These are phyloP conservation scores for Bryoerythrophyllum caledonicum DNA, from an alignment of 225 moss, liverwort and hornwort species.

Conservation along the genomic window DNA sequence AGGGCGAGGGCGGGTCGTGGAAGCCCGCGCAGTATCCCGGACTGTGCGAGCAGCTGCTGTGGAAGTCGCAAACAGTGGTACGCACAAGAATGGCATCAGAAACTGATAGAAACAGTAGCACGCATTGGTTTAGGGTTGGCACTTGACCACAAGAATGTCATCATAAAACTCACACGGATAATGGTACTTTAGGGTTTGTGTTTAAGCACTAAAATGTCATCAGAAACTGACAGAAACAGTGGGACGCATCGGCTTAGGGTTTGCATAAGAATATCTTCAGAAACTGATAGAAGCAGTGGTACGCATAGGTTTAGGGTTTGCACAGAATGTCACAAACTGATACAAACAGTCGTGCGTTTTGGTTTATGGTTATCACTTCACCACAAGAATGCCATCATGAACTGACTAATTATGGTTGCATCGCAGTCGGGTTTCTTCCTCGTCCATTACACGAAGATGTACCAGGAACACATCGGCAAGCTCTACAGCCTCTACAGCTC, in stretches of 20 bases:
- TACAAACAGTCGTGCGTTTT: too few species aligned
- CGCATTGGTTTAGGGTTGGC: too few species aligned
- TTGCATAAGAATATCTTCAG: too few species aligned
- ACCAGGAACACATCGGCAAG: constrained; percentile 53
- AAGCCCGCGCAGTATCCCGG: constrained; percentile 71
- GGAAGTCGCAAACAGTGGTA: constrained; percentile 94
- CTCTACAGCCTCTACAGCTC: constrained; percentile 48
- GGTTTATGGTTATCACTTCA: too few species aligned
- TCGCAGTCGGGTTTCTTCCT: constrained; percentile 60
- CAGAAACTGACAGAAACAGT: too few species aligned
- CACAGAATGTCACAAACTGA: too few species aligned
- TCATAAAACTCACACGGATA: background rate
- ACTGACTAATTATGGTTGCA: constrained; percentile 2
- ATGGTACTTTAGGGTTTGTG: background rate
- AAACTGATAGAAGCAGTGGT: too few species aligned
- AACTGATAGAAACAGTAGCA: too few species aligned
- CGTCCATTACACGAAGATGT: constrained; percentile 41
- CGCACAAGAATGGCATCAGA: too few species aligned
- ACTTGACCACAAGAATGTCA: background rate
- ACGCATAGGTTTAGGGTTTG: too few species aligned
- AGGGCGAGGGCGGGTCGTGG: constrained; percentile 71
- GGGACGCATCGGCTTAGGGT: too few species aligned
- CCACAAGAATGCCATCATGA: background rate
- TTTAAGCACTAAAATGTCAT: too few species aligned
- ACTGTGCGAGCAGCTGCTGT: constrained; percentile 77